Percentiles rank a stretch among this genome's conserved stretches.
These are phyloP conservation scores for Globisporangium paroecandrum DNA, from an alignment of 352 stramenopile species.

Conservation along the genomic window DNA sequence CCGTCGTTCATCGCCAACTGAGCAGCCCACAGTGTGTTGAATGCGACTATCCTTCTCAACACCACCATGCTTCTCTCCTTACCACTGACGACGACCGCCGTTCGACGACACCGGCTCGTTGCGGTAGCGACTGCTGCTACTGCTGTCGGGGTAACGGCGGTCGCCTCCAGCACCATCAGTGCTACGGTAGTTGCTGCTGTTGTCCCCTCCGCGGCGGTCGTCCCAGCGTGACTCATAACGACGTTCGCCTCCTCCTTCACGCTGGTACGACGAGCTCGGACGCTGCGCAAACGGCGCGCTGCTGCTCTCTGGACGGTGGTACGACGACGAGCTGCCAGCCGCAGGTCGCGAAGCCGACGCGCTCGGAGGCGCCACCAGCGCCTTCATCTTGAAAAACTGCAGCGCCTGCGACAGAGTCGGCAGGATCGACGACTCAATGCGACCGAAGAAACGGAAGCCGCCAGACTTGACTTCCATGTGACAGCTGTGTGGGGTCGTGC, in stretches of 20 bases:
- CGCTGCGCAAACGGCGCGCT: slow-evolving; percentile 65
- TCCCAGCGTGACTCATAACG: slow-evolving; percentile 68
- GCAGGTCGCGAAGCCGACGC: slow-evolving; percentile 27
- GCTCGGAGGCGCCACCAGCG: slow-evolving; percentile 50
- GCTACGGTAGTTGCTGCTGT: slow-evolving; percentile 18
- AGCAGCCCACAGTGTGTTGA: not conserved
- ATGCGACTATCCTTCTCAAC: not conserved
- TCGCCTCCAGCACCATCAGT: slow-evolving; percentile 16
- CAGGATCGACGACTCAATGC: slow-evolving; percentile 83
- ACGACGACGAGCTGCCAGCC: slow-evolving; percentile 28
- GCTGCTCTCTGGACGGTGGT: slow-evolving; percentile 41
- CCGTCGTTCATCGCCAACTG: not conserved
- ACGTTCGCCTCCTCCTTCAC: slow-evolving; percentile 37
- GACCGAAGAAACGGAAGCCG: slow-evolving; percentile 84
- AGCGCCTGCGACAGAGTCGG: slow-evolving; percentile 74
- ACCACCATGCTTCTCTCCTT: not conserved
- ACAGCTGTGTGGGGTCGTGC: slow-evolving; percentile 78
- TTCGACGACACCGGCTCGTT: slow-evolving; percentile 9
- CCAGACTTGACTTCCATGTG: slow-evolving; percentile 86
- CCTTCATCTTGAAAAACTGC: slow-evolving; percentile 90
- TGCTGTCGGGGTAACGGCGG: not conserved
- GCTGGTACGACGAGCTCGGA: slow-evolving; percentile 28
- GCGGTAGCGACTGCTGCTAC: slow-evolving; percentile 9
- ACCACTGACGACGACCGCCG: slow-evolving; percentile 5
- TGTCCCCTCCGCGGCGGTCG: slow-evolving; percentile 46